These are phyloP conservation scores for Leucoagaricus sp. DNA, from an alignment of 1,284 basidiomycete genomes.

Conservation along the genomic window DNA sequence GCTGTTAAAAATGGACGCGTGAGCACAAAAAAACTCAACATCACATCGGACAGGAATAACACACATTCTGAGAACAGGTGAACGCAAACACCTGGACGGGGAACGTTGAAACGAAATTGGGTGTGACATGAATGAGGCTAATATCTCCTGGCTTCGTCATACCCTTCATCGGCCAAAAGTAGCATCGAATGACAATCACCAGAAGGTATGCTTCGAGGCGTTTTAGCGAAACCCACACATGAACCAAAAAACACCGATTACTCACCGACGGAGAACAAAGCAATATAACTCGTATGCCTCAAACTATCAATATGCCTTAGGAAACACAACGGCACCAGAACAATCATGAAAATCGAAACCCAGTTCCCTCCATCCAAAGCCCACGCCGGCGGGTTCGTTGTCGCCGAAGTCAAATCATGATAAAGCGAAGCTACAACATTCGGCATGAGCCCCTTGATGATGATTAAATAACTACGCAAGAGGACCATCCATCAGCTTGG, in stretches of 20 bases:
- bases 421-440: slow-evolving; percentile 88
- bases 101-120: slow-evolving; percentile 83
- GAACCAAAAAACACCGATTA: background rate
- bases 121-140: slow-evolving; percentile 69
- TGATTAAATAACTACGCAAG: slow-evolving; percentile 78
- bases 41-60: slow-evolving; percentile 24
- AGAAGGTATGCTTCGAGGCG: slow-evolving; percentile 65
- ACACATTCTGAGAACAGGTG: slow-evolving; percentile 89
- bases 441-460: slow-evolving; percentile 93
- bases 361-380: slow-evolving; percentile 79
- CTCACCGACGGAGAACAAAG: slow-evolving; percentile 82
- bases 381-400: slow-evolving; percentile 70
- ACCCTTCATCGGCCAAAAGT: slow-evolving; percentile 69
- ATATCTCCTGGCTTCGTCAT: slow-evolving; percentile 65
- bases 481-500: slow-evolving; percentile 2
- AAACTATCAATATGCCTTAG: slow-evolving; percentile 82
- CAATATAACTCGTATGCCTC: slow-evolving; percentile 84
- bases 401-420: slow-evolving; percentile 69
- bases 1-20: slow-evolving; percentile 39
- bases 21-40: background rate
- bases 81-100: slow-evolving; percentile 96
- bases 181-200: slow-evolving; percentile 71
- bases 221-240: slow-evolving; percentile 6
- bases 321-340: slow-evolving; percentile 89
- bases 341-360: slow-evolving; percentile 81